Evolutionary conservation across 2,329 filamentous ascomycete genomes (phyloP).

Genomic region (Alternaria panax): DNA sequence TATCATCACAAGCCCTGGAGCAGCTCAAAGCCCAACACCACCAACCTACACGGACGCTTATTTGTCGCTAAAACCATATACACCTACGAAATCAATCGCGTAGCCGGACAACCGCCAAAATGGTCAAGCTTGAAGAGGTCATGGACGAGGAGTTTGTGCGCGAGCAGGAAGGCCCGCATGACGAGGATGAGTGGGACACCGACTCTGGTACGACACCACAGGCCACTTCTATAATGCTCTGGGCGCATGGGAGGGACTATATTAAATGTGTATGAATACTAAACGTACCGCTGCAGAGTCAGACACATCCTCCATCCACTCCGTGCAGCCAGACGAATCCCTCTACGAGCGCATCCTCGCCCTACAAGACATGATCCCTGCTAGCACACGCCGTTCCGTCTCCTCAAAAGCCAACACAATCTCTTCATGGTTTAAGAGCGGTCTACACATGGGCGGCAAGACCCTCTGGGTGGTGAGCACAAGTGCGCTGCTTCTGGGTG

Average conservation of each 20-base stretch:
- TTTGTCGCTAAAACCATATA: slow-evolving; percentile 1
- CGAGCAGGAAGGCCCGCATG: slow-evolving; percentile 70
- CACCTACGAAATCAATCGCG: not conserved
- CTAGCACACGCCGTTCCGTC: slow-evolving; percentile 71
- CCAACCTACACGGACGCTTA: slow-evolving; percentile 5
- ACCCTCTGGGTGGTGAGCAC: slow-evolving; percentile 91
- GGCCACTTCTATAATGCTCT: slow-evolving; percentile 55
- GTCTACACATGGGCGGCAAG: slow-evolving; percentile 78
- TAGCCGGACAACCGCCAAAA: slow-evolving; percentile 56
- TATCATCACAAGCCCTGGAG: slow-evolving; percentile 16
- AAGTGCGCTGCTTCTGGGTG: slow-evolving; percentile 85
- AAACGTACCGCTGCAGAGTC: slow-evolving; percentile 68
- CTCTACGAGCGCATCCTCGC: slow-evolving; percentile 73
- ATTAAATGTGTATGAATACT: not conserved
- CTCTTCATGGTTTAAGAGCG: slow-evolving; percentile 65
- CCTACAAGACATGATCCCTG: slow-evolving; percentile 81
- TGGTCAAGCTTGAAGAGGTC: slow-evolving; percentile 98
- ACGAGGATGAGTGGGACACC: slow-evolving; percentile 88
- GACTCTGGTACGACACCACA: slow-evolving; percentile 75
- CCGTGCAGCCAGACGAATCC: slow-evolving; percentile 50
- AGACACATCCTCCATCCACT: slow-evolving; percentile 70
- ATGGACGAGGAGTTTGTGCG: slow-evolving; percentile 92
- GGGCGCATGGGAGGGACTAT: not conserved
- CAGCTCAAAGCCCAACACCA: slow-evolving; percentile 14
- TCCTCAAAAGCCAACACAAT: slow-evolving; percentile 57